Base-by-base conservation (phyloP, 768 basidiomycete species). In the Podaxis sp. region DNA sequence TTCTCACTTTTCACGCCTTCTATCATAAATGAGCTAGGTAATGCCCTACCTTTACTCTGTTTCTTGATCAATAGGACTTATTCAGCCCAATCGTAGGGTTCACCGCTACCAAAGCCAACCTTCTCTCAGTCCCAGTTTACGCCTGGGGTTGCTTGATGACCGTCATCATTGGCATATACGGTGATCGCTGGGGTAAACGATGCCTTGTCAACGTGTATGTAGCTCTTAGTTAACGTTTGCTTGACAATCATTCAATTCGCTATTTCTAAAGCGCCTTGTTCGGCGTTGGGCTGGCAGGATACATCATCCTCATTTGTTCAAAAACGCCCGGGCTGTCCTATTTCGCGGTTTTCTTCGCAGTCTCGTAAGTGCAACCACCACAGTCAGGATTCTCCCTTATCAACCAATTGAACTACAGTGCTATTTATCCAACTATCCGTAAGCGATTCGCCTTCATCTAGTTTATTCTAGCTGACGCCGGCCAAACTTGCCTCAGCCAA, bases 121-220 rank as follows among this genome's bases (percentile, higher is more conserved):
- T 92, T 10, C 76, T 93, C 14, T 88, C 88, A 0, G 89, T 91
- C 3, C 90, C 90, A 1, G 87, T 91, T 28, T 91, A 91, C 67
- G 82, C 79, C 4, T 89, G 87, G 82, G 84, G 86, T 18, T 88
- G 88, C 65, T 69, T 89, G 38, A 74, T 89, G 66, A 91, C 90
- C 4, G 79, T 82, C 62, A 60, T 75, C 35, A 73, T 89, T 50
- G 89, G 89, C 16, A 77, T 86, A 61, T 64, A 84, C 23, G 87
- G 87, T 23, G 89, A 90, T 66, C 78, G 81, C 5, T 71, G 80
- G 25, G 82, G 82, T n/a, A 76, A 74, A 47, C 77, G 87, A 21
- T 83, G 76, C 44, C 74, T 80, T 62, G 82, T 88, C 57, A 89
- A 88, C 64, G 68, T 89, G 87, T 87, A 65, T 64, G 82, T 64